Evolutionary conservation across 208 protist genomes (phyloP), one percentile per base, ranked within the genome.

Genomic region (Crithidia acanthocephali): DNA sequence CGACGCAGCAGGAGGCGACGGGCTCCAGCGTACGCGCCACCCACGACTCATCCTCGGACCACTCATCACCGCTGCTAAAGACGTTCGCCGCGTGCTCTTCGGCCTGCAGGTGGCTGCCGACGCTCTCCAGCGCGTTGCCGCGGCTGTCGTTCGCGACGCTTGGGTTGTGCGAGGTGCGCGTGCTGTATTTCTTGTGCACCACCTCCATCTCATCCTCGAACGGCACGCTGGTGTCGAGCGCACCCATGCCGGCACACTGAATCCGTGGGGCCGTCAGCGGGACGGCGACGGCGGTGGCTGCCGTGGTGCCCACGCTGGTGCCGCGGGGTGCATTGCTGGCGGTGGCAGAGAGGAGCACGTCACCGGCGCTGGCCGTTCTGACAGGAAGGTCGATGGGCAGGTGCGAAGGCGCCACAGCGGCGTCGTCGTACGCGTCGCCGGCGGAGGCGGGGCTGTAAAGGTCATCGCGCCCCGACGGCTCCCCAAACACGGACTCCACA

Each of bases 1-100:
- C 78, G 0, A 92, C 77, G 67, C 80, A 91, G 47, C 77, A 81
- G 16, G 86, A 90, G 10, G 57, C 51, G 20, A 66, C 45, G 6
- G 74, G 73, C 58, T 71, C 44, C 58, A 27, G 11, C 35, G 33
- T 32, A 10, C 72, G 64, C 18, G 71, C 33, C 10, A 32, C 18
- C 32, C 30, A 27, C 42, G 10, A 3, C 47, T 58, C 48, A 11
- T 65, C 51, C 7, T 74, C 60, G 16, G 16, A 64, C 64, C 47
- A 66, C 51, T 68, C 64, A 2, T 79, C 59, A 0, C 16, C 58
- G 37, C 40, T 59, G 23, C 55, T 61, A 18, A 28, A 61, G 47
- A 52, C 30, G 23, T 30, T 42, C 20, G 20, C 33, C 11, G 27
- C 33, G 47, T 47, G 55, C 37, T 60, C 62, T 47, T 69, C 58